Conservation (phyloP, 805 yeast genomes). For the Grigorovia jiainica region DNA sequence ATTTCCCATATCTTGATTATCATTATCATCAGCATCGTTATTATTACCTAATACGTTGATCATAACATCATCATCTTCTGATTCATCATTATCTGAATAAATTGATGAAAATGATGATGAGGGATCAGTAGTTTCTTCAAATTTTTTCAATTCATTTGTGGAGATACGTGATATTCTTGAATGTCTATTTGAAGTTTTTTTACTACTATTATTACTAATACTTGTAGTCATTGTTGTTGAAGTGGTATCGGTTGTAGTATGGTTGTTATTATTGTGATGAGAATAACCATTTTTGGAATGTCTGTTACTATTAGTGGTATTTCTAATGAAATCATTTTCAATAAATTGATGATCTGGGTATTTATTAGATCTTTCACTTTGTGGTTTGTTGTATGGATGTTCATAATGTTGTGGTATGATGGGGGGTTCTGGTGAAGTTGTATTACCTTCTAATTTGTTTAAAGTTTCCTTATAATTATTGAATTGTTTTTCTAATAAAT, state of each 20-base stretch:
- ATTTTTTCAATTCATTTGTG: constrained; percentile 15
- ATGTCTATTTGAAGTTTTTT: not conserved
- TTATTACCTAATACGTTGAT: not conserved
- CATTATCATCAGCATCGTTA: too few relatives aligned
- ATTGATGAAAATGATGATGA: constrained; percentile 10
- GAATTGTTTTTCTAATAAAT: constrained; percentile 23
- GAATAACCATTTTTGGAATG: too few relatives aligned
- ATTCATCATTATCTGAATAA: constrained; percentile 2
- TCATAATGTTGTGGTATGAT: too few relatives aligned
- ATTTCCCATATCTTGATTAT: constrained; percentile 2
- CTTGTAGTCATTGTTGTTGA: not conserved
- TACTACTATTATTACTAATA: not conserved
- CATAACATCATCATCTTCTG: not conserved
- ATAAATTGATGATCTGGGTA: too few relatives aligned
- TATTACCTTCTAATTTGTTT: constrained; percentile 8
- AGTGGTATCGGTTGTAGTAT: too few relatives aligned
- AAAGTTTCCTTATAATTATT: constrained; percentile 20
- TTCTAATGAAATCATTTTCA: too few relatives aligned
- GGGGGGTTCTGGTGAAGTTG: not conserved
- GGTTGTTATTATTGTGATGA: too few relatives aligned
- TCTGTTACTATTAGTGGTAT: too few relatives aligned
- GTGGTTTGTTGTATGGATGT: too few relatives aligned
- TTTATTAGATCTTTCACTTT: too few relatives aligned
- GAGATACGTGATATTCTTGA: constrained; percentile 20
- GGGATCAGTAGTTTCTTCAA: constrained; percentile 19